These are phyloP conservation scores for Auriscalpium vulgare DNA, from an alignment of 768 basidiomycete genomes.

Conservation along the genomic window DNA sequence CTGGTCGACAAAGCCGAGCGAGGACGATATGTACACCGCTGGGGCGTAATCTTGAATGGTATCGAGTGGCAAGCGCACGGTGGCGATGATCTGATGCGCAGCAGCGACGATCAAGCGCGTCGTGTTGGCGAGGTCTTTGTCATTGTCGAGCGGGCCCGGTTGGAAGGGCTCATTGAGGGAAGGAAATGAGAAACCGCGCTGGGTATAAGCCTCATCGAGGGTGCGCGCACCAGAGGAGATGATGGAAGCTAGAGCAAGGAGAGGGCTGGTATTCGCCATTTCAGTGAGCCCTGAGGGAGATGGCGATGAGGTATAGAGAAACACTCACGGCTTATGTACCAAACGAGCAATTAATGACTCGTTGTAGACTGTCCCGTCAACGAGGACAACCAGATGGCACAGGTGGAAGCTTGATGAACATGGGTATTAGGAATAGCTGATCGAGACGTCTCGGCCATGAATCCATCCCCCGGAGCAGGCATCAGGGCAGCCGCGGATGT, in stretches of 20 bases:
- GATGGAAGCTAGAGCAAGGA: neutral
- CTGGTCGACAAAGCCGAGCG: neutral
- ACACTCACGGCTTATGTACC: too few relatives aligned
- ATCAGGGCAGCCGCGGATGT: too few relatives aligned
- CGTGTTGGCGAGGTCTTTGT: neutral
- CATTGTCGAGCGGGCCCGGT: neutral
- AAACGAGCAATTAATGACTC: too few relatives aligned
- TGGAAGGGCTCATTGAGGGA: conserved; percentile 1
- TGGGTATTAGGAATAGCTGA: too few relatives aligned
- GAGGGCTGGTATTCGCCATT: neutral
- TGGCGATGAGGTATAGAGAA: too few relatives aligned
- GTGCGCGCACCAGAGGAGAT: neutral
- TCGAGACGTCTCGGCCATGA: too few relatives aligned
- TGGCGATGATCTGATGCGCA: conserved; percentile 3
- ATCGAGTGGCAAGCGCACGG: conserved; percentile 1
- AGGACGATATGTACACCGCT: neutral
- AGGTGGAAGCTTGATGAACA: too few relatives aligned
- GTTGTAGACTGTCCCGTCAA: too few relatives aligned
- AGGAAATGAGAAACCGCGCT: neutral
- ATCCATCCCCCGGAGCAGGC: too few relatives aligned
- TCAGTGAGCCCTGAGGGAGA: too few relatives aligned
- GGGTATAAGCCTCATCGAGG: neutral
- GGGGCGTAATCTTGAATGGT: neutral
- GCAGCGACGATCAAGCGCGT: conserved; percentile 1
- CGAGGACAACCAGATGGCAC: too few relatives aligned